Evolutionary conservation across 2,329 filamentous ascomycete species (phyloP), one percentile per base, ranked within the genome.

Genomic region (Alternaria brassicicola): DNA sequence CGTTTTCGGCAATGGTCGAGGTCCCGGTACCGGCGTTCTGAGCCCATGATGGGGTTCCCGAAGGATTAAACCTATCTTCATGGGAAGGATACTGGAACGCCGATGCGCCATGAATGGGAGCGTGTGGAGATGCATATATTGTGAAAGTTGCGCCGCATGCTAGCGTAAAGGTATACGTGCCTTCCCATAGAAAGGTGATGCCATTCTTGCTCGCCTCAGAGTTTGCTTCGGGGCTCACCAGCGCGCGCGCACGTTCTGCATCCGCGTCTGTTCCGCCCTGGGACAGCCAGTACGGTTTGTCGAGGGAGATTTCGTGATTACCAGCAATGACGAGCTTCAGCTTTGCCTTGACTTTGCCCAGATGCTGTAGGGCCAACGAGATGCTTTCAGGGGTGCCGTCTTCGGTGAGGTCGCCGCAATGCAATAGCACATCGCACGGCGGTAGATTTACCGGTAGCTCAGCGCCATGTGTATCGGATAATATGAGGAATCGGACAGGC

Each of bases 311-410:
- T 61, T 88, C 86, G 72, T 88, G 86, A 67, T 88, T 88, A 0
- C 86, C 86, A 0, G 85, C 82, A 50, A 89, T 87, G 39, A 87
- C 81, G 21, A 88, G 76, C 64, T 86, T 88, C 4, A 88, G 71
- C 28, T 83, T 81, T 1, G 85, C 85, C 9, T 82, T 69, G 31
- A 84, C 78, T 1, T 71, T 66, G 12, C 74, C 72, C 17, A 87
- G 73, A 61, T 81, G 76, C n/a, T 78, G 64, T 17, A 85, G 65
- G 4, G 81, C 80, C 12, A 63, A 52, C 12, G 76, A 61, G 60
- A 85, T 82, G 65, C 85, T 81, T n/a, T 66, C 47, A 2, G 77
- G 61, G 4, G 76, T 74, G 4, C 84, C 83, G 39, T 79, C 76
- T 65, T 80, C 80, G 5, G 85, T 87, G 13, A 87, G 69, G 68